Evolutionary conservation across 108 stramenopile species (phyloP).

Genomic region (Cyclotella sp.): DNA sequence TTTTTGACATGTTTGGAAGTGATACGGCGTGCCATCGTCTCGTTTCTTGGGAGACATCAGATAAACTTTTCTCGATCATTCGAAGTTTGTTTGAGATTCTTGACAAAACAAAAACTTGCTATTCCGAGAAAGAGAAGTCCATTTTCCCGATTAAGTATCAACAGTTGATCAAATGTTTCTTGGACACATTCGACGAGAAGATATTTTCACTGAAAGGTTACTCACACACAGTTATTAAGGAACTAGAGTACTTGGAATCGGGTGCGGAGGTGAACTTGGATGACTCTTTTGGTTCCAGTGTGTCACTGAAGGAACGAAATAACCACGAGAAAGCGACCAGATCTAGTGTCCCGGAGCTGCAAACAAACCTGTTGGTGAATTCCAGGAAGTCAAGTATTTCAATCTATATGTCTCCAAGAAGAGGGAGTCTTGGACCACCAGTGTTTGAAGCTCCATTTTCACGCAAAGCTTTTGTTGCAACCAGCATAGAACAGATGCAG

Average conservation of each 20-base stretch:
- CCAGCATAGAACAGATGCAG: slow-evolving; percentile 77
- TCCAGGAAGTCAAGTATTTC: slow-evolving; percentile 5
- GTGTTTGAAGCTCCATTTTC: slow-evolving; percentile 59
- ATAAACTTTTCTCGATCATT: slow-evolving; percentile 27
- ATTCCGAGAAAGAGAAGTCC: slow-evolving; percentile 31
- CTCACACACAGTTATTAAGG: slow-evolving; percentile 2
- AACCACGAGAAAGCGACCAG: neutral
- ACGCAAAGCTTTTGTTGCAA: slow-evolving; percentile 78
- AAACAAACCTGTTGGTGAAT: slow-evolving; percentile 14
- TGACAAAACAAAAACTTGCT: slow-evolving; percentile 44
- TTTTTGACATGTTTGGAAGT: slow-evolving; percentile 48
- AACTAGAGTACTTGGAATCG: slow-evolving; percentile 4
- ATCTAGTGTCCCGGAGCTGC: neutral
- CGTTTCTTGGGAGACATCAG: slow-evolving; percentile 39
- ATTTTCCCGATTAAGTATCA: slow-evolving; percentile 34
- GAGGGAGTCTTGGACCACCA: neutral
- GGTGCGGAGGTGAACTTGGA: slow-evolving; percentile 13
- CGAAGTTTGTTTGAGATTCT: slow-evolving; percentile 50
- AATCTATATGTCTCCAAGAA: slow-evolving; percentile 37
- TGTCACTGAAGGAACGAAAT: neutral
- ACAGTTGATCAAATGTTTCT: slow-evolving; percentile 38
- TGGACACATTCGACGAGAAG: slow-evolving; percentile 48
- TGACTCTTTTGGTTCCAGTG: slow-evolving; percentile 35
- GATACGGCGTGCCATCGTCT: slow-evolving; percentile 43
- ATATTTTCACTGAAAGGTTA: slow-evolving; percentile 7